Base-by-base conservation (phyloP, 805 yeast species). In the Spathaspora sp. region DNA sequence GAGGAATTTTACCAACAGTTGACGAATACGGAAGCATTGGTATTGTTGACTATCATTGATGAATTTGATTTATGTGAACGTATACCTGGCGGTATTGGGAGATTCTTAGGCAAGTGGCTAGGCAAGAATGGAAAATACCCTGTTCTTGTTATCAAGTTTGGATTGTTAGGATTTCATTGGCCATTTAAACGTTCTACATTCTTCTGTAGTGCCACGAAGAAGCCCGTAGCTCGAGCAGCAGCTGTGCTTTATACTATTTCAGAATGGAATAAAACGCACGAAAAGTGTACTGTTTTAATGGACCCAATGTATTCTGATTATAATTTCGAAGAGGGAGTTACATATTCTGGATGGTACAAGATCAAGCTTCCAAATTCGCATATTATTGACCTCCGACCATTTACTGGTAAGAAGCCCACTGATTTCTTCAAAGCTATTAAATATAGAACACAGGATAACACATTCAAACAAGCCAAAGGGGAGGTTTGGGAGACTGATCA, bases 161-260 rank as follows among this genome's bases (percentile, higher is more conserved):
- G 78, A 1, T 60, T 74, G 18, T 50, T 74, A 26, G 78, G 73
- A 1, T 72, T 73, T 48, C 78, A 74, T 56, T 74, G 78, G 79
- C 79, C 79, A 11, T 74, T 74, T 57, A 60, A 74, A 9, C 68
- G 74, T 52, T 58, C 75, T 6, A 68, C 69, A 26, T 69, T 72
- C 53, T 75, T 67, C 53, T 67, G 73, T 18, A 57, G 72, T n/a
- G 64, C 68, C 12, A 65, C 76, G 5, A 65, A 60, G 49, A 65
- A 67, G 50, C 77, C 78, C 2, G 69, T 72, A 14, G 75, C 77
- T 1, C 60, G 78, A 20, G 60, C 68, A 28, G 76, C 75, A 1
- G 76, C 75, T 2, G 63, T 75, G 10, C 58, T 70, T 54, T 60
- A 70, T 19, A 70, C 78, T 0, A 57, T 74, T 44, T 56, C 69